Evolutionary conservation across 352 stramenopile species (phyloP).

Genomic region (Pythium phragmiticola): DNA sequence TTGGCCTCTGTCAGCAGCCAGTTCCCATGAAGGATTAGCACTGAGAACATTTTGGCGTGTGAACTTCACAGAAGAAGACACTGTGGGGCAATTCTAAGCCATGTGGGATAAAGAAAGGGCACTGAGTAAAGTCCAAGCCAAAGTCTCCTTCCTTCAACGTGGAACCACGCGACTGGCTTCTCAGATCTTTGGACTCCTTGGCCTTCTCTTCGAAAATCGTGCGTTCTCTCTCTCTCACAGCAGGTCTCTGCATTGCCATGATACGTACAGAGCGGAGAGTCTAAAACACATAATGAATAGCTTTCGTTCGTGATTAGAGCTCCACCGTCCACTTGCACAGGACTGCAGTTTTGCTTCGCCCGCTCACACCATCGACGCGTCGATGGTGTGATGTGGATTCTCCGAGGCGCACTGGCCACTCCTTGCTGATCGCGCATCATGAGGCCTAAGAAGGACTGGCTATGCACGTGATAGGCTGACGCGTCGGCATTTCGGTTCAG

Average conservation of each 20-base stretch:
- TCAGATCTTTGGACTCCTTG: not conserved
- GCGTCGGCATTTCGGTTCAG: constrained; percentile 17
- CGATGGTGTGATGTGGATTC: constrained; percentile 15
- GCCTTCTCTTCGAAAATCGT: no score
- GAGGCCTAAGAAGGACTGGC: constrained; percentile 14
- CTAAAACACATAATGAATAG: no score
- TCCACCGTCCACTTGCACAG: not conserved
- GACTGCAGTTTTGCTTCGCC: not conserved
- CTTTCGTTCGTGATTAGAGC: not conserved
- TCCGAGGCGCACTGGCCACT: constrained; percentile 5
- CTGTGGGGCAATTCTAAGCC: constrained; percentile 10
- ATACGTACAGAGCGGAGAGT: no score
- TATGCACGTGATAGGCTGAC: constrained; percentile 16
- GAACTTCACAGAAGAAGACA: constrained; percentile 1
- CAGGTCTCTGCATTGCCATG: no score
- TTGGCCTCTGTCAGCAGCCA: no score
- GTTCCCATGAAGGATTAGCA: no score
- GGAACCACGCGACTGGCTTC: not conserved
- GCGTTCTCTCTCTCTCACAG: no score
- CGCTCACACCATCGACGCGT: no score
- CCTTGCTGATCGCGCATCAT: constrained; percentile 17
- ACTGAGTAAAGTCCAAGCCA: constrained; percentile 13
- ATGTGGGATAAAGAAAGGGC: constrained; percentile 11
- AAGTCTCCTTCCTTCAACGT: constrained; percentile 14
- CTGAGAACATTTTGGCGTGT: not conserved